Evolutionary conservation across 2,329 filamentous ascomycete genomes (phyloP).

Genomic region (Byssochlamys sp.): DNA sequence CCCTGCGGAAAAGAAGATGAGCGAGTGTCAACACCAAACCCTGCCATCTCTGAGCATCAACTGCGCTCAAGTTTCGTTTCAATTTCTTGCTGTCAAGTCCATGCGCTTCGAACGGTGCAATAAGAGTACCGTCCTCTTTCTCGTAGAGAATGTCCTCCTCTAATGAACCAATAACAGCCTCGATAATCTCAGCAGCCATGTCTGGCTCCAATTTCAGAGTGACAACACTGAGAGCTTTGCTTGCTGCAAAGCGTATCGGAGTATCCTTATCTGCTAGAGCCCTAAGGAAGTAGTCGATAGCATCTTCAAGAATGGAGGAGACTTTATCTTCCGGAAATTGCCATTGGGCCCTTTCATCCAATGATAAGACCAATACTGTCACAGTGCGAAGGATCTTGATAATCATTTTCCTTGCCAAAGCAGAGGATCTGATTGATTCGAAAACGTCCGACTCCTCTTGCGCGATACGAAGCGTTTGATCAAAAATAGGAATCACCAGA

Average conservation of each 20-base stretch:
- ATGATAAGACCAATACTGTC: constrained; percentile 53
- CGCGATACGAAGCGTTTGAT: constrained; percentile 52
- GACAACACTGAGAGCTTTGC: constrained; percentile 82
- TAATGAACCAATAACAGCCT: constrained; percentile 65
- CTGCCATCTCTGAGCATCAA: constrained; percentile 81
- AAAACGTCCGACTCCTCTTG: constrained; percentile 42
- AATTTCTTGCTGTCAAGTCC: constrained; percentile 28
- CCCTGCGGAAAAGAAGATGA: constrained; percentile 75
- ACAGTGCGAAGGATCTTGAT: constrained; percentile 78
- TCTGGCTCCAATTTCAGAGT: constrained; percentile 67
- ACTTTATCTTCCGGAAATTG: constrained; percentile 21
- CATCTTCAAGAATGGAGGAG: constrained; percentile 59
- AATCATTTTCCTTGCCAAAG: constrained; percentile 68
- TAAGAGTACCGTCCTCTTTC: constrained; percentile 32
- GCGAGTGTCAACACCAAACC: constrained; percentile 79
- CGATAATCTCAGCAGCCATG: constrained; percentile 78
- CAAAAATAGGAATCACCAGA: constrained; percentile 58
- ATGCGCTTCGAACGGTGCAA: constrained; percentile 25
- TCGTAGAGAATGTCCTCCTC: constrained; percentile 54
- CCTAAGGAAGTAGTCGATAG: constrained; percentile 72
- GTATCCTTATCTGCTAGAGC: constrained; percentile 78
- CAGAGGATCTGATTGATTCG: constrained; percentile 56
- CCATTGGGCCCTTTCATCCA: constrained; percentile 32
- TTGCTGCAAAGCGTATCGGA: constrained; percentile 78
- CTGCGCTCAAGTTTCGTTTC: constrained; percentile 56